Evolutionary conservation across 306 rosid genomes (phyloP), one percentile per base, ranked within the genome.

Genomic region (Citrullus amarus): DNA sequence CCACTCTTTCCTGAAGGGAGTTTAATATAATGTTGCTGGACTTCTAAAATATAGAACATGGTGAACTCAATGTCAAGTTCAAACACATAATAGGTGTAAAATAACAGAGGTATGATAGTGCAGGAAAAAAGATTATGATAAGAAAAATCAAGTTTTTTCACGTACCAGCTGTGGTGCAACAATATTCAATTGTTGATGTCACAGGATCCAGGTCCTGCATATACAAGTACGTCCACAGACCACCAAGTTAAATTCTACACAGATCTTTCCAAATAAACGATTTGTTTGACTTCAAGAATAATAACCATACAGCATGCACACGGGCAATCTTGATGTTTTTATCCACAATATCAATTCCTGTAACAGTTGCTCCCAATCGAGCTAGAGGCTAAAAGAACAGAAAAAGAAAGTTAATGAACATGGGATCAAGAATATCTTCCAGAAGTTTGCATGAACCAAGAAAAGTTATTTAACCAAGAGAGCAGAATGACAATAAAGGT

Each of bases 161-260:
- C 28, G 50, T 90, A 94, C 98, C 98, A 41, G 97, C 97, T 77
- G 98, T 92, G 73, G 93, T 87, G 87, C 96, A 92, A 77, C 93
- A 80, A 79, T 87, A 94, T 67, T 92, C 96, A 76, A 92, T 87
- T 48, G 75, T 83, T 22, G 98, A 90, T 54, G 97, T 92, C 78
- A 80, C 20, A 32, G 97, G 95, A 89, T 92, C 98, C 90, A 80
- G 83, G 82, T 84, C 95, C 98, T 94, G 88, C 70, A 50, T 7
- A 62, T 8, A 61, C 46, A 43, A 61, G 58, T n/a, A 41, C 5
- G 69, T 57, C 77, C 25, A 54, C 28, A 74, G 32, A 54, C 34
- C 34, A 51, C 78, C 78, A 54, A 54, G 51, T 55, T 51, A 55
- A 48, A 79, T 41, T 48, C 77, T 22, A 28, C 39, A 71, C 8